phyloP scores from a whole-genome alignment of 1,139 yeast species.

The Hyphopichia pseudoburtonii region DNA sequence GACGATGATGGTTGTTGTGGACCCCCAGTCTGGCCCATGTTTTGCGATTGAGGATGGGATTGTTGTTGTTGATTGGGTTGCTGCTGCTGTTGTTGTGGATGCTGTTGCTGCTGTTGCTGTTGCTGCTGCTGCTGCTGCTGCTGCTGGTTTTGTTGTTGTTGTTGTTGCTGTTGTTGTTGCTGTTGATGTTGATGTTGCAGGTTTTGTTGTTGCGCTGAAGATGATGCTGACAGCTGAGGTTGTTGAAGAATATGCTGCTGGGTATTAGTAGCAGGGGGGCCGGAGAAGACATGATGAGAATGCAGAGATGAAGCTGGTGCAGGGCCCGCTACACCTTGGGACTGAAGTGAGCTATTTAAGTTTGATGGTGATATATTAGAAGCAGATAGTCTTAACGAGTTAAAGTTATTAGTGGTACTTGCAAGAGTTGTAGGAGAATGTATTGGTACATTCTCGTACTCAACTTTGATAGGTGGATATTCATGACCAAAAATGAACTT shows the following conservation, averaged over 20 bases:
- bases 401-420: conserved; percentile 19
- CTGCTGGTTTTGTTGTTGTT: conserved; percentile 9
- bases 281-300: conserved; percentile 3
- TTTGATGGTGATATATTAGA: conserved; percentile 32
- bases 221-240: no score
- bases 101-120: conserved; percentile 10
- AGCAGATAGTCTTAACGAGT: conserved; percentile 27
- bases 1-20: no score
- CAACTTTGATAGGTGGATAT: conserved; percentile 53
- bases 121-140: conserved; percentile 11
- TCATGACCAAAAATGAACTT: conserved; percentile 64
- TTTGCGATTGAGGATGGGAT: conserved; percentile 10
- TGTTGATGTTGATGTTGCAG: conserved; percentile 11
- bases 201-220: conserved; percentile 8
- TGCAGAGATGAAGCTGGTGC: background rate
- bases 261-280: conserved; percentile 5
- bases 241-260: conserved; percentile 4
- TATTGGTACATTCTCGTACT: conserved; percentile 32
- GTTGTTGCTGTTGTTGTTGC: conserved; percentile 11
- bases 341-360: conserved; percentile 15
- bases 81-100: conserved; percentile 8
- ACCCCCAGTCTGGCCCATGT: conserved; percentile 7
- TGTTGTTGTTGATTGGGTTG: conserved; percentile 8
- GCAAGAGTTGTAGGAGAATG: conserved; percentile 12
- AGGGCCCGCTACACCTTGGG: conserved; percentile 6